phyloP scores from a whole-genome alignment of 2,329 filamentous ascomycete genomes.

The Colletotrichum somersetense region DNA sequence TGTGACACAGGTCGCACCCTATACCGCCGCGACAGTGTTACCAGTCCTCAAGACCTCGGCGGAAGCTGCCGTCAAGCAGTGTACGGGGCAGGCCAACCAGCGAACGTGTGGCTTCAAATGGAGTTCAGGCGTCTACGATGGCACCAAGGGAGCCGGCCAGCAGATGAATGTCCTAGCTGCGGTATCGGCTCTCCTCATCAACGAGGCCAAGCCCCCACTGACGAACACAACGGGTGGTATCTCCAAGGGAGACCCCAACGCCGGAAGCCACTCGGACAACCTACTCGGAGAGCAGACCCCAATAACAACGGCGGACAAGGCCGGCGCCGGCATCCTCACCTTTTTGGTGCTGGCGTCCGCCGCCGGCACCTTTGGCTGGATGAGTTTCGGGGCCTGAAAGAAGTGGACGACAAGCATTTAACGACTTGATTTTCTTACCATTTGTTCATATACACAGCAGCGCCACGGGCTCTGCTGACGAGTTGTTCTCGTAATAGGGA shows the following conservation, averaged over 20 bases:
- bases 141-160: conserved; percentile 69
- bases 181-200: conserved; percentile 65
- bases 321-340: conserved; percentile 63
- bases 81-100: conserved; percentile 62
- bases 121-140: conserved; percentile 64
- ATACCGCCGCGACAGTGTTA: conserved; percentile 62
- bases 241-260: conserved; percentile 58
- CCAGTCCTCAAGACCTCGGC: conserved; percentile 66
- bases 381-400: conserved; percentile 56
- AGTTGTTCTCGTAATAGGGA: conserved; percentile 28
- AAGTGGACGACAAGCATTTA: conserved; percentile 12
- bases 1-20: conserved; percentile 67
- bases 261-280: conserved; percentile 54
- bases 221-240: conserved; percentile 65
- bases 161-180: conserved; percentile 70
- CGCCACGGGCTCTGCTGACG: conserved; percentile 34
- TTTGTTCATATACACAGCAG: conserved; percentile 23
- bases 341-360: conserved; percentile 57
- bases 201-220: conserved; percentile 55
- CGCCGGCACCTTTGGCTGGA: conserved; percentile 61
- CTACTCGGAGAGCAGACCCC: conserved; percentile 50
- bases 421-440: conserved; percentile 33
- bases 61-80: conserved; percentile 66
- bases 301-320: conserved; percentile 59
- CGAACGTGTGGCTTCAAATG: conserved; percentile 68